Percentiles rank a stretch among this genome's conserved stretches.
phyloP scores from a whole-genome alignment of 78 protist species.

The Isochrysis galbana region DNA sequence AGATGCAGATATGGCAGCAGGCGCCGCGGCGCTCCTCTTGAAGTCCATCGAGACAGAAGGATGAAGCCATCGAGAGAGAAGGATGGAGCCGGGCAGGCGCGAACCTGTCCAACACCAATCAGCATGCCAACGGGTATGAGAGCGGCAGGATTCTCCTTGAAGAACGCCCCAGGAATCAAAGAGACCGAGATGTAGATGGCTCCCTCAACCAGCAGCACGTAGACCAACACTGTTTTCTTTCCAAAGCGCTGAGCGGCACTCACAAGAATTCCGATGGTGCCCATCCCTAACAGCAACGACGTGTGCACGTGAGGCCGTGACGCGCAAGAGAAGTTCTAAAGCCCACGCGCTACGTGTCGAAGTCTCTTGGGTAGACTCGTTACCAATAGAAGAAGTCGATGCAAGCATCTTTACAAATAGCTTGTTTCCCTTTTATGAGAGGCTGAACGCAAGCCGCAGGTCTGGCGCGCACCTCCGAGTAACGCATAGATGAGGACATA shows the following conservation, averaged over 20 bases:
- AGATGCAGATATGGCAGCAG: too few relatives aligned
- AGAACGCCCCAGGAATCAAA: neutral
- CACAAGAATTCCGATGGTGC: neutral
- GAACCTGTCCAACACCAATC: neutral
- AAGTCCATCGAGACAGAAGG: neutral
- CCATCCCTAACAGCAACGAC: too few relatives aligned
- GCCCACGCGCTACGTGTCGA: too few relatives aligned
- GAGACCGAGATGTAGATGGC: neutral
- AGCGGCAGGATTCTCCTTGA: neutral
- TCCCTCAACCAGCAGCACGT: neutral
- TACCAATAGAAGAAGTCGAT: too few relatives aligned
- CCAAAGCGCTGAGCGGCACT: neutral
- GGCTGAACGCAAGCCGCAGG: too few relatives aligned
- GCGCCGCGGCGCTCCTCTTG: too few relatives aligned
- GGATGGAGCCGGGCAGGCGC: neutral
- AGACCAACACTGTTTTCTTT: neutral
- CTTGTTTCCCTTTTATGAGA: too few relatives aligned
- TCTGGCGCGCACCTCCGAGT: too few relatives aligned
- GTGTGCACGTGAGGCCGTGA: too few relatives aligned
- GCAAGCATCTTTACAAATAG: too few relatives aligned
- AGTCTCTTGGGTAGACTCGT: too few relatives aligned
- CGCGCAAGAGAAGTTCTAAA: too few relatives aligned
- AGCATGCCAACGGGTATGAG: neutral
- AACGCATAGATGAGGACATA: neutral
- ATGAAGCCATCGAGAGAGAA: neutral